Base-by-base conservation (phyloP, 768 basidiomycete species). In the Fistulinella prunicolor region DNA sequence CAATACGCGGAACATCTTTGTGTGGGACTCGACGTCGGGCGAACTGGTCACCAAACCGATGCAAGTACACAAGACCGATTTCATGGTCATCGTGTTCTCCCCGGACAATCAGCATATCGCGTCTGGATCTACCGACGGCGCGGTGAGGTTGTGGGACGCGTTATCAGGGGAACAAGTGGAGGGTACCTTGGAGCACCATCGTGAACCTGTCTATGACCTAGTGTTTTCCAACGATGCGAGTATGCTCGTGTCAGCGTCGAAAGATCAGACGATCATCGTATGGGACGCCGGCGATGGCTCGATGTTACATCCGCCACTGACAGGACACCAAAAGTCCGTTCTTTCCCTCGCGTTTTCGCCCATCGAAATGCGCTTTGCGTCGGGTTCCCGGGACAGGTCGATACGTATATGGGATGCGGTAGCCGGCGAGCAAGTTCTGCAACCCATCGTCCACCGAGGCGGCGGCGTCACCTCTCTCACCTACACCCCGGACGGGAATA, bases 311-410 rank as follows among this genome's bases (percentile, higher is more conserved):
- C 28, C 34, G 9, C 60, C 61, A 0, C 23, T 68, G 16, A 50
- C 14, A 7, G 64, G 58, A 30, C 65, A 66, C 10, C 29, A 44
- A 32, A 68, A 64, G 41, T 30, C 56, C 2, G 17, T 66, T 23
- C 57, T 66, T n/a, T 38, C 62, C 4, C 54, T 68, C 10, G 57
- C 62, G 0, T 68, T 65, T 47, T 69, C 68, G 0, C 66, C 67
- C 0, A 38, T 46, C 14, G 63, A 51, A 4, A 44, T 30, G 21
- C 58, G 43, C 19, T 61, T 70, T 36, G 62, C 56, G 12, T 70
- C 68, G 16, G 66, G 66, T 17, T 65, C 66, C 2, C 48, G 60
- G n/a, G 66, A 68, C 23, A 46, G 48, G 26, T 53, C 59, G 7
- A 62, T 68, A 32, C 58, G 57, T 2, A 42, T 61, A 34, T 70